phyloP scores from a whole-genome alignment of 108 stramenopile species.

The Discostella pseudostelligera region DNA sequence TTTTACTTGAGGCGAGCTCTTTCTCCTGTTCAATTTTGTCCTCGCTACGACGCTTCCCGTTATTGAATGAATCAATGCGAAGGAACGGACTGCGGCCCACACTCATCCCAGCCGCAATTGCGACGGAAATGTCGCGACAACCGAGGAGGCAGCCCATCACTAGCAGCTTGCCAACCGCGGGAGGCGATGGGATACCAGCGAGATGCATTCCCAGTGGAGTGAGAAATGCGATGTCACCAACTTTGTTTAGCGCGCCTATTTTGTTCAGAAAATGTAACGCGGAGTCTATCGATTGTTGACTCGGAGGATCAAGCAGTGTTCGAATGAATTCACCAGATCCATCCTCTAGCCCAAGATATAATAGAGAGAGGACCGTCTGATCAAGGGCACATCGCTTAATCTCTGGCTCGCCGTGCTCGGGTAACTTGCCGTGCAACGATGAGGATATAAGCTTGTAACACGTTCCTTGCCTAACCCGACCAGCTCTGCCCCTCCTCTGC shows the following conservation, averaged over 20 bases:
- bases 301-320: conserved; percentile 74
- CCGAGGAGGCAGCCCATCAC: conserved; percentile 81
- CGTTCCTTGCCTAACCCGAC: conserved; percentile 74
- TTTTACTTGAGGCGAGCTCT: conserved; percentile 18
- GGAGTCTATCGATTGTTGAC: conserved; percentile 52
- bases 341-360: conserved; percentile 78
- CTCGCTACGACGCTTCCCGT: conserved; percentile 5
- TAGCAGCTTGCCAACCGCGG: conserved; percentile 75
- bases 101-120: conserved; percentile 84
- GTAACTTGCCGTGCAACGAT: conserved; percentile 48
- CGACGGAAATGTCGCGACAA: conserved; percentile 71
- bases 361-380: conserved; percentile 74
- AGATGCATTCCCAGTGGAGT: conserved; percentile 82
- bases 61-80: conserved; percentile 40
- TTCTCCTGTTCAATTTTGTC: conserved; percentile 31
- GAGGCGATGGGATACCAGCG: conserved; percentile 85
- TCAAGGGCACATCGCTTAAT: conserved; percentile 80
- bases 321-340: conserved; percentile 65
- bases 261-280: conserved; percentile 59
- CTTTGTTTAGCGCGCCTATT: conserved; percentile 55
- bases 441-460: conserved; percentile 85
- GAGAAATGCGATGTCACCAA: conserved; percentile 30
- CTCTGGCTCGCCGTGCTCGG: conserved; percentile 76
- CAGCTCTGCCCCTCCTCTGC: conserved; percentile 83
- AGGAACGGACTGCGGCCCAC: conserved; percentile 76